phyloP scores from a whole-genome alignment of 2,329 filamentous ascomycete species.

The Alternaria tenuissima region DNA sequence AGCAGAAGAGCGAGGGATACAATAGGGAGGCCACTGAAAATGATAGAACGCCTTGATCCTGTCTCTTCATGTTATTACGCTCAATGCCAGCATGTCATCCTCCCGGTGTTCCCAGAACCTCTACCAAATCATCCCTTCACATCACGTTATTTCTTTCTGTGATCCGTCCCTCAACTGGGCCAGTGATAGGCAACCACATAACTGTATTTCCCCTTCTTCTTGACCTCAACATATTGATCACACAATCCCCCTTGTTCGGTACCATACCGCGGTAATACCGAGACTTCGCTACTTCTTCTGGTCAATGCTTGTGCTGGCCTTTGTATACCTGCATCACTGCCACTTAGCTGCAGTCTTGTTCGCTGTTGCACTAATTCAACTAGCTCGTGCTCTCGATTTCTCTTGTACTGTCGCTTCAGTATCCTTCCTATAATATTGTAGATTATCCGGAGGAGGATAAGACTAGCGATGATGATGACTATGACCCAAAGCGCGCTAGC shows the following conservation, averaged over 20 bases:
- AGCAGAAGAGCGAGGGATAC: too few species aligned
- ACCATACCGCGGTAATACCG: constrained; percentile 6
- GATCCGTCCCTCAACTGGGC: not conserved
- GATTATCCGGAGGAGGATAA: not conserved
- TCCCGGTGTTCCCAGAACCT: not conserved
- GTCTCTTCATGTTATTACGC: not conserved
- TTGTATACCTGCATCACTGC: not conserved
- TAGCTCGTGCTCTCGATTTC: not conserved
- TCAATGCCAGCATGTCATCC: not conserved
- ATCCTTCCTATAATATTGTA: not conserved
- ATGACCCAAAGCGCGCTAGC: constrained; percentile 6
- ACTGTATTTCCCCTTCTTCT: constrained; percentile 7
- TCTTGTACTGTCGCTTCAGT: not conserved
- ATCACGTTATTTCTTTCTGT: not conserved
- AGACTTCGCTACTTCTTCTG: constrained; percentile 3
- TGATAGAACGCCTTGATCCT: too few species aligned
- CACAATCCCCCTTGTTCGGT: not conserved
- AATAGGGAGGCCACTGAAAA: not conserved
- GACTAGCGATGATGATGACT: not conserved
- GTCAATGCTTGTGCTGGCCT: not conserved
- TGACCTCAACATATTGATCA: constrained; percentile 1
- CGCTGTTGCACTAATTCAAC: not conserved
- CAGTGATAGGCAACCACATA: constrained; percentile 6
- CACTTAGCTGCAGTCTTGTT: not conserved
- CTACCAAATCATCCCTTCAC: not conserved